Percentiles rank a stretch among this genome's conserved stretches.
Evolutionary conservation across 192 early-diverging fungal species (phyloP).

Genomic region (Gaertneriomyces sp.): DNA sequence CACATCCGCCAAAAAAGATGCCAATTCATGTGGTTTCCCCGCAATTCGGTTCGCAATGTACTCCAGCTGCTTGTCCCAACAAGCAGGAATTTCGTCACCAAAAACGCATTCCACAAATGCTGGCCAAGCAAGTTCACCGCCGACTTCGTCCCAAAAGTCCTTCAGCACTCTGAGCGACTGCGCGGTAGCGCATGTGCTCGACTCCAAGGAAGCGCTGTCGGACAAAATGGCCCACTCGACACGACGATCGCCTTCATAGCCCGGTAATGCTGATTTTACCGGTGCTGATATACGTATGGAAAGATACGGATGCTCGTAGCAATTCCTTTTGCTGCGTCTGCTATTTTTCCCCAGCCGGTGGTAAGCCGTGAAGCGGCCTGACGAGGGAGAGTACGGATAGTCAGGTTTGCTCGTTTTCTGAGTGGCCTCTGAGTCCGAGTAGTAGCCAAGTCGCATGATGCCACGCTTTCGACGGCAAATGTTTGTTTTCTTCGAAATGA

Average conservation of each 20-base stretch:
- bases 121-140: constrained; percentile 16
- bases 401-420: too few relatives aligned
- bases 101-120: constrained; percentile 26
- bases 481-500: too few relatives aligned
- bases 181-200: constrained; percentile 1
- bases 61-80: neutral
- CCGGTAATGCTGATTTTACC: constrained; percentile 18
- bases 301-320: constrained; percentile 8
- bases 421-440: too few relatives aligned
- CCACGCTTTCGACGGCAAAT: too few relatives aligned
- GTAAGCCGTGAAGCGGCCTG: too few relatives aligned
- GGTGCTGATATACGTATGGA: constrained; percentile 19
- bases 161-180: constrained; percentile 11
- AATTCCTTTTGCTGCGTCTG: neutral
- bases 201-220: neutral
- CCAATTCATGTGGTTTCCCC: constrained; percentile 13
- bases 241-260: constrained; percentile 28
- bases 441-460: too few relatives aligned
- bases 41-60: constrained; percentile 20
- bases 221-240: constrained; percentile 17
- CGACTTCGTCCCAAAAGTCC: constrained; percentile 27
- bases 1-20: constrained; percentile 31
- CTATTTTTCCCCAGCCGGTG: too few relatives aligned
- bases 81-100: constrained; percentile 12
- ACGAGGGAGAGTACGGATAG: too few relatives aligned